Conservation (phyloP, 441 rosid genomes). For the Arabidopsis hybrid region DNA sequence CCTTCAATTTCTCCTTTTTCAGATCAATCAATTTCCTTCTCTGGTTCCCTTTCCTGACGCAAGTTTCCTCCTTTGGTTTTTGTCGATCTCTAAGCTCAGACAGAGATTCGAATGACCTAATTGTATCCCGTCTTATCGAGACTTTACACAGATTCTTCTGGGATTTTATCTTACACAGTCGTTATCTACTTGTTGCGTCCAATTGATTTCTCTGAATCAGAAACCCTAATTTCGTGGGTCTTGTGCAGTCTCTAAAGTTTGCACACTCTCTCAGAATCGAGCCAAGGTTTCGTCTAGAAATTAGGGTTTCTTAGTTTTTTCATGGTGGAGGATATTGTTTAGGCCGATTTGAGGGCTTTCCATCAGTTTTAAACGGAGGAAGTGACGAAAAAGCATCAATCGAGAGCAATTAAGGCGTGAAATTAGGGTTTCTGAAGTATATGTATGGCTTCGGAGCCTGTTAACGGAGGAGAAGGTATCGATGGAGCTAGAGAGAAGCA, state of each 20-base stretch:
- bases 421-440: constrained; percentile 69
- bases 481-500: constrained; percentile 71
- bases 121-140: constrained; percentile 28
- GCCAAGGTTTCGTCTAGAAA: constrained; percentile 39
- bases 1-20: constrained; percentile 6
- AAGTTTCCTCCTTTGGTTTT: constrained; percentile 15
- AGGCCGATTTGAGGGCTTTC: constrained; percentile 16
- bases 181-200: constrained; percentile 18
- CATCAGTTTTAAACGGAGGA: background rate
- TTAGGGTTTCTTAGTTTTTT: constrained; percentile 56
- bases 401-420: constrained; percentile 6
- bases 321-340: constrained; percentile 40
- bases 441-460: constrained; percentile 96
- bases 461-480: constrained; percentile 65
- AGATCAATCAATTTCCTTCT: constrained; percentile 12
- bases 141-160: constrained; percentile 6
- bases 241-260: constrained; percentile 14
- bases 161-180: constrained; percentile 3
- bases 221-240: constrained; percentile 41
- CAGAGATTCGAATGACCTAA: constrained; percentile 35
- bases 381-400: constrained; percentile 31
- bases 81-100: constrained; percentile 33
- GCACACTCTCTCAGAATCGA: constrained; percentile 34
- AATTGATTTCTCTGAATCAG: constrained; percentile 9
- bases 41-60: background rate